Evolutionary conservation across 306 rosid species (phyloP), one percentile per base, ranked within the genome.

Genomic region (Cicer yamashitae): DNA sequence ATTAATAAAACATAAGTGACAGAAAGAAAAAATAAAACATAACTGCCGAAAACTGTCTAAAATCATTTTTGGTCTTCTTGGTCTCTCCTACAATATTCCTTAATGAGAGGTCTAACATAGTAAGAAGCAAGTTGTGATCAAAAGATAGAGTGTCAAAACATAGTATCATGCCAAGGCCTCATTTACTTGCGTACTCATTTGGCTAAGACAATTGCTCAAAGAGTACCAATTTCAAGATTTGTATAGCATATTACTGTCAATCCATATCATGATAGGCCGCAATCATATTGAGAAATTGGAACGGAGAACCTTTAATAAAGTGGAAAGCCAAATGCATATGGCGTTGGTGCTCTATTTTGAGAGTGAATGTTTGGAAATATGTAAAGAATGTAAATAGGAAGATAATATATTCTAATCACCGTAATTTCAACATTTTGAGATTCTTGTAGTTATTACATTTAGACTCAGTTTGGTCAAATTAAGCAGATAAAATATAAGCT

Each of bases 371-470:
- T 60, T 38, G 44, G 6, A 22, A 60, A 58, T 60, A 22, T 60
- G 66, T 60, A 60, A 10, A 60, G 15, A 53, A n/a, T 14, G 58
- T 52, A 14, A 52, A 52, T 7, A 52, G 22, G 58, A 7, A 14
- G 15, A 37, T 37, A 60, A 60, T 60, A 13, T 37, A 7, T 60
- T 60, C 18, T 34, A 37, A 34, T 60, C 40, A 37, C 2, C 2
- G 18, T 60, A 13, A 60, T 60, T 34, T 12, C 18, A 40, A 37
- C 37, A 60, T 60, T 60, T 60, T 60, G 66, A 60, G 66, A 60
- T 60, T 60, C 6, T 34, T 60, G 45, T 60, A 60, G 15, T 37
- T 37, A 34, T 60, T 60, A 11, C 45, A 60, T 60, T 12, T 57
- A 9, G 53, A 52, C 34, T 25, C 34, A 25, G 34, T 25, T 25